Conservation (phyloP, 2,329 filamentous ascomycete species). For the Stemphylium lycopersici region DNA sequence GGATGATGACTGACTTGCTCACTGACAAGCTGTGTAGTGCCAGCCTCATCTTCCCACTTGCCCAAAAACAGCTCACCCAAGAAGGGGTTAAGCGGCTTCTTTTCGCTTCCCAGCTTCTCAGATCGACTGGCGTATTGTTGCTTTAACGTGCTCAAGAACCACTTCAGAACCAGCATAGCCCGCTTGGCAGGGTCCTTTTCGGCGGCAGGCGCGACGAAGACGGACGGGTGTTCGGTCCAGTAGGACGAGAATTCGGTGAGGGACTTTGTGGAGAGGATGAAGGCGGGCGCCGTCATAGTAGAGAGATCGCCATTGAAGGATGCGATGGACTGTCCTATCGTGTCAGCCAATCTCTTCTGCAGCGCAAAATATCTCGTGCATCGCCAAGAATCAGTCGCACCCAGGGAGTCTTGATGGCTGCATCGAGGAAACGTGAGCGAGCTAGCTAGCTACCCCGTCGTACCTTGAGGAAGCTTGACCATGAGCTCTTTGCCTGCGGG, state of each 20-base stretch:
- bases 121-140: slow-evolving; percentile 79
- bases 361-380: slow-evolving; percentile 2
- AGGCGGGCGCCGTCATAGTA: slow-evolving; percentile 62
- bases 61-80: slow-evolving; percentile 93
- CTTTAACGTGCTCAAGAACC: slow-evolving; percentile 93
- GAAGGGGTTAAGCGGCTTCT: slow-evolving; percentile 97
- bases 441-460: background rate
- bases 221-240: slow-evolving; percentile 62
- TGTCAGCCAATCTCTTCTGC: slow-evolving; percentile 1
- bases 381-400: background rate
- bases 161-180: slow-evolving; percentile 86
- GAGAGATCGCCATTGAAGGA: slow-evolving; percentile 64
- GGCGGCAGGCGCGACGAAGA: slow-evolving; percentile 81
- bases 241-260: slow-evolving; percentile 64
- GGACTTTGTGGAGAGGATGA: slow-evolving; percentile 61
- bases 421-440: background rate
- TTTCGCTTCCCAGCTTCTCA: slow-evolving; percentile 86
- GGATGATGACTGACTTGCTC: slow-evolving; percentile 97
- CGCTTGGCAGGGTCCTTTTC: slow-evolving; percentile 83
- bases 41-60: slow-evolving; percentile 82
- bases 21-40: slow-evolving; percentile 84
- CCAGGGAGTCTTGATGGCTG: background rate
- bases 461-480: slow-evolving; percentile 59
- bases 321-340: slow-evolving; percentile 54
- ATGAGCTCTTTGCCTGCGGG: slow-evolving; percentile 54